These are phyloP conservation scores for Chrysoporthe cubensis DNA, from an alignment of 2,329 filamentous ascomycete genomes.

Conservation along the genomic window DNA sequence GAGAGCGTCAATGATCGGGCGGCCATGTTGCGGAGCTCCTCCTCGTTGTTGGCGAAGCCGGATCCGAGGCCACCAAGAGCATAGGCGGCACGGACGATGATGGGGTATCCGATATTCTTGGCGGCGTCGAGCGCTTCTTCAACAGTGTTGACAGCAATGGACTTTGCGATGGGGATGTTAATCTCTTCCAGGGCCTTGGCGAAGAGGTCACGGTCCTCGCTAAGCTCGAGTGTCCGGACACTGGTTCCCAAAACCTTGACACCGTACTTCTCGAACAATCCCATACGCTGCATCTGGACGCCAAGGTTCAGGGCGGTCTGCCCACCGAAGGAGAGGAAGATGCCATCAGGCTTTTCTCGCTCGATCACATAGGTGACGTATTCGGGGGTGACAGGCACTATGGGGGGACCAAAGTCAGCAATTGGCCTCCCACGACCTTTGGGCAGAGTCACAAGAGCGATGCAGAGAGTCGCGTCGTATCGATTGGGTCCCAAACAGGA, in stretches of 20 bases:
- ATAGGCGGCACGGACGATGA: slow-evolving; percentile 97
- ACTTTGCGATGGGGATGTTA: slow-evolving; percentile 95
- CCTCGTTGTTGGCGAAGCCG: slow-evolving; percentile 90
- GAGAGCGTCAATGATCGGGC: slow-evolving; percentile 91
- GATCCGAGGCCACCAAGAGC: slow-evolving; percentile 95
- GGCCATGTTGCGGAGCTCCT: slow-evolving; percentile 92
- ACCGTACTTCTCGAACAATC: slow-evolving; percentile 91
- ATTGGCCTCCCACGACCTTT: neutral
- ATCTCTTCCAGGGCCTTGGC: slow-evolving; percentile 96
- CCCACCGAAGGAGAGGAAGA: slow-evolving; percentile 95
- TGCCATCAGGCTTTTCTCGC: slow-evolving; percentile 92
- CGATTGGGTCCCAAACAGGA: neutral
- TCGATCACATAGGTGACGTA: slow-evolving; percentile 98
- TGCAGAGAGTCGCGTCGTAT: neutral
- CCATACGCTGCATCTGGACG: slow-evolving; percentile 96
- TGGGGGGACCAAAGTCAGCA: slow-evolving; percentile 12
- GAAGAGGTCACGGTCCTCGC: slow-evolving; percentile 95
- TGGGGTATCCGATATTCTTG: slow-evolving; percentile 87
- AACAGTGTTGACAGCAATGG: slow-evolving; percentile 86
- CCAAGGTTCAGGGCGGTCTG: slow-evolving; percentile 97
- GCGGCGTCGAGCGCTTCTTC: slow-evolving; percentile 92
- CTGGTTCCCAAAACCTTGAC: slow-evolving; percentile 96
- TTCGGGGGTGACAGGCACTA: slow-evolving; percentile 88
- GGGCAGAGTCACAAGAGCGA: neutral
- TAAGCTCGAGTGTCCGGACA: slow-evolving; percentile 90